Evolutionary conservation across 306 rosid species (phyloP), one percentile per base, ranked within the genome.

Genomic region (Prunus mume): DNA sequence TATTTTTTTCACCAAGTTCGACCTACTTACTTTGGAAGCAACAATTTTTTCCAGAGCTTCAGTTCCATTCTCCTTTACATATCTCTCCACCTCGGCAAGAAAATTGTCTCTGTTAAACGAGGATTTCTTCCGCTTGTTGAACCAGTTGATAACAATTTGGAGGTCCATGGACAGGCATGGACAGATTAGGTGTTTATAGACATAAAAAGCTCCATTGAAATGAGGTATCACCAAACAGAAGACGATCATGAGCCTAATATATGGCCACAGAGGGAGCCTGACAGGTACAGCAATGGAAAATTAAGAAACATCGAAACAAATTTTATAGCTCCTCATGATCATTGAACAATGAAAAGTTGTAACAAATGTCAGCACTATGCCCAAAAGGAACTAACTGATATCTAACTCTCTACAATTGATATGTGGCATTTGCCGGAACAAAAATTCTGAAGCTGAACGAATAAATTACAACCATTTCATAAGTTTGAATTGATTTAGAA

Each of bases 201-300:
- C 85, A 81, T 74, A 55, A 15, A 76, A 77, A 51, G 92, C 81
- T 65, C 90, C 88, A 61, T 86, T 74, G 49, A 88, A 90, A 76
- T 83, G 83, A 2, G 92, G 92, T 12, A 79, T 46, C 60, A 79
- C 79, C 55, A 90, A 78, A 58, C 38, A 86, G 60, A 75, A 55
- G 62, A 90, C 74, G 45, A 88, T 83, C 78, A 79, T 38, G 24
- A 90, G 81, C 88, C 86, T 90, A 24, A 86, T 41, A 83, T 84
- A 78, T 66, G 47, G 80, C 92, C 95, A 90, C 51, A 83, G 38
- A 32, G 58, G 72, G 45, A 84, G 74, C 90, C 95, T 87, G 81
- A 65, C 24, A 38, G 58, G 52, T 86, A n/a, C 30, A 68, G 27
- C 46, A 76, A 6, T 52, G 65, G 55, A 4, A 34, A 75, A 72